Percentiles rank a stretch among this genome's conserved stretches.
Evolutionary conservation across 2,329 filamentous ascomycete genomes (phyloP).

Genomic region (Nothophaeocryptopus gaeumannii): DNA sequence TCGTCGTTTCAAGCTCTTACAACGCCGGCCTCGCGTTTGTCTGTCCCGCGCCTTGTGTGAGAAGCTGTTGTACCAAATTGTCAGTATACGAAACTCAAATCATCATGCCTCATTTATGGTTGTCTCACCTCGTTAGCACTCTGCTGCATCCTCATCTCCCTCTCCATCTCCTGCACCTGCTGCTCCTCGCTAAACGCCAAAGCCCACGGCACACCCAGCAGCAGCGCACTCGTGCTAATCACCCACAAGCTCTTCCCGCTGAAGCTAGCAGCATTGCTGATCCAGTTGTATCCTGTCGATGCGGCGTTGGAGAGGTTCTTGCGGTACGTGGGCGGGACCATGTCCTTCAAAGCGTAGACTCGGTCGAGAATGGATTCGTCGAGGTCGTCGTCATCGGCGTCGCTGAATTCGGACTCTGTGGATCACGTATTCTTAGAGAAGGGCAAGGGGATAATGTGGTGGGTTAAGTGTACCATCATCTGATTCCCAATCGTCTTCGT

Average conservation of each 20-base stretch:
- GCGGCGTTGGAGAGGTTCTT: constrained; percentile 41
- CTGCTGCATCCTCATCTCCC: constrained; percentile 94
- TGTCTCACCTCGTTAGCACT: constrained; percentile 70
- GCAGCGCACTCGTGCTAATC: constrained; percentile 79
- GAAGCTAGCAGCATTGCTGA: constrained; percentile 63
- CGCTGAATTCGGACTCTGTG: constrained; percentile 73
- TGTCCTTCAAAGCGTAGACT: constrained; percentile 44
- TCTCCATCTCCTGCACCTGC: constrained; percentile 95
- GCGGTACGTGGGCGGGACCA: constrained; percentile 45
- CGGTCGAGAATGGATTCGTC: constrained; percentile 45
- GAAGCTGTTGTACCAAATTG: constrained; percentile 23
- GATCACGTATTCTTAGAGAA: constrained; percentile 9
- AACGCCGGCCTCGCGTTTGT: constrained; percentile 26
- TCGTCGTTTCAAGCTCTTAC: constrained; percentile 11
- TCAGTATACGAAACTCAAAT: not conserved
- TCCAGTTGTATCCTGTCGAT: constrained; percentile 54
- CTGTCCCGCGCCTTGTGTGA: constrained; percentile 25
- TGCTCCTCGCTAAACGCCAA: constrained; percentile 94
- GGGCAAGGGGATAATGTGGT: too few relatives aligned
- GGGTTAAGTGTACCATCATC: constrained; percentile 71
- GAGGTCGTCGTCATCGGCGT: constrained; percentile 58
- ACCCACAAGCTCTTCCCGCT: constrained; percentile 88
- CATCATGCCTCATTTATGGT: not conserved
- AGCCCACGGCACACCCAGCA: constrained; percentile 90
- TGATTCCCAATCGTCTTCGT: constrained; percentile 81